Evolutionary conservation across 2,329 filamentous ascomycete genomes (phyloP), one percentile per base, ranked within the genome.

Genomic region (Apiospora phragmitis): DNA sequence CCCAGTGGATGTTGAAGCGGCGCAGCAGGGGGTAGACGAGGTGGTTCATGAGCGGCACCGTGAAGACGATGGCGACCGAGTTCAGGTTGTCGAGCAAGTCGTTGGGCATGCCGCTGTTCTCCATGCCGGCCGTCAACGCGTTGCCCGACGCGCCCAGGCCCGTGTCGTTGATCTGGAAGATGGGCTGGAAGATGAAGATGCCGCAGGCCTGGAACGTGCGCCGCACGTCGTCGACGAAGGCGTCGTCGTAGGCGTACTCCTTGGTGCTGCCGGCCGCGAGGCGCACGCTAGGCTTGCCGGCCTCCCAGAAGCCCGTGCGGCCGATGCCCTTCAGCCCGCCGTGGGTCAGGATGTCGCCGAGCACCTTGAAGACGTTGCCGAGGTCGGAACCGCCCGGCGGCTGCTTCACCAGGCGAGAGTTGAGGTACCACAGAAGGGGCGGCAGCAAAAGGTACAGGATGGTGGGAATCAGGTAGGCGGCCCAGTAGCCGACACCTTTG

Each of bases 221-320:
- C 68, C 84, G 83, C 47, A 91, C 87, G 73, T 92, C 88, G 76
- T 91, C 90, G 45, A 92, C 90, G 84, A 90, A 92, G 29, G 86
- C 85, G 74, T 92, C 90, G 72, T 92, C 91, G 87, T 88, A 91
- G 0, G 4, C 83, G 80, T 76, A 86, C 67, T 71, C 70, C 69
- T 75, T 76, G 51, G 70, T 71, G 6, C 82, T 85, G 69, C 82
- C 82, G 6, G 79, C 79, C n/a, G 85, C 84, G 14, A 80, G 80
- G 26, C 84, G 84, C 14, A 81, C 80, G 76, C 85, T 88, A 9
- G 89, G 89, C 82, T 89, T 90, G 68, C 86, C 87, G n/a, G 83
- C 79, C 51, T 90, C 86, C 88, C 88, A 91, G 79, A 90, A 91
- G 24, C 84, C 84, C 32, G 76, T 67, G 32, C 82, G 82, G 65